Percentiles rank a stretch among this genome's conserved stretches.
Evolutionary conservation across 805 yeast genomes (phyloP).

Genomic region (Candida stauntonica): DNA sequence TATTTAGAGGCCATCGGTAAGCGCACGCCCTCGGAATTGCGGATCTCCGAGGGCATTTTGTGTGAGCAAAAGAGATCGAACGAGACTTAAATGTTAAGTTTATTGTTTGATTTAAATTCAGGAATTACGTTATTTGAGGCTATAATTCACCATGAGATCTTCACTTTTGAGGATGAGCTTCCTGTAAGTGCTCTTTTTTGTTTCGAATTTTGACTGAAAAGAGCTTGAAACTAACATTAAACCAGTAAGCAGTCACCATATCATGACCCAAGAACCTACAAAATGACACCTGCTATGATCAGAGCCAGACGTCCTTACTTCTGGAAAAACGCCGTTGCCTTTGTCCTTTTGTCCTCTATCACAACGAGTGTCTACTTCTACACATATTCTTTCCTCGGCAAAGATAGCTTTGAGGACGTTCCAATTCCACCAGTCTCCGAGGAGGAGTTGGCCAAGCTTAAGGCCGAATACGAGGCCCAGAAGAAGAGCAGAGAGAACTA

Average conservation of each 20-base stretch:
- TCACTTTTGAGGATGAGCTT: constrained; percentile 6
- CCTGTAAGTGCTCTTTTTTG: constrained; percentile 9
- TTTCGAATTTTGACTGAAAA: no score
- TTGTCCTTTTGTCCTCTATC: constrained; percentile 55
- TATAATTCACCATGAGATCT: constrained; percentile 13
- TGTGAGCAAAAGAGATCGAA: background rate
- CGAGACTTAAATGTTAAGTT: background rate
- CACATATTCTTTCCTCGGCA: constrained; percentile 61
- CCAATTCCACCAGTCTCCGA: constrained; percentile 92
- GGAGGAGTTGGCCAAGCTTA: constrained; percentile 66
- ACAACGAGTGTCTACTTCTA: constrained; percentile 62
- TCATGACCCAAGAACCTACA: constrained; percentile 65
- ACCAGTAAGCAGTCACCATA: constrained; percentile 37
- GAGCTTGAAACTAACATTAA: constrained; percentile 13
- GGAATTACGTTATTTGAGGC: no score
- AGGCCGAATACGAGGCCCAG: constrained; percentile 60
- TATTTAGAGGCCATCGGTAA: constrained; percentile 10
- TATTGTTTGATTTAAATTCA: no score
- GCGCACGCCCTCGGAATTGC: constrained; percentile 4
- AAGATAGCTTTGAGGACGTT: constrained; percentile 84
- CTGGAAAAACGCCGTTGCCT: constrained; percentile 64
- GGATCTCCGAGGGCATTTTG: constrained; percentile 6
- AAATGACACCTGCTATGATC: constrained; percentile 91
- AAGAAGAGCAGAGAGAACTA: constrained; percentile 14
- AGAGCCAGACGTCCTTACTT: constrained; percentile 88